Evolutionary conservation across 352 stramenopile species (phyloP), one percentile per base, ranked within the genome.

Genomic region (Globisporangium okanoganense): DNA sequence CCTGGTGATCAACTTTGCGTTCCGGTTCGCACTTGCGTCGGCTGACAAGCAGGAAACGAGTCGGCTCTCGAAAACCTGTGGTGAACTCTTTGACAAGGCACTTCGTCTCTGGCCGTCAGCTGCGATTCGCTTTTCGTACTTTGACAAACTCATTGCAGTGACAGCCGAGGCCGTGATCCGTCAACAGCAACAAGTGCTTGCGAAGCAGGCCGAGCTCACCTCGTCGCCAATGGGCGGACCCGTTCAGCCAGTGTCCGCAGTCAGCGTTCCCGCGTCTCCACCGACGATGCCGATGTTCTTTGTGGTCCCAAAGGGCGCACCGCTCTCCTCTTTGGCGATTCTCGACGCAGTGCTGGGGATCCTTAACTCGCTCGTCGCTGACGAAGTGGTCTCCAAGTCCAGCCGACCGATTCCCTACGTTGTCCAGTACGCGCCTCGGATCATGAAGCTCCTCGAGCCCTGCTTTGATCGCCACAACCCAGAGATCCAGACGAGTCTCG

Each of bases 1-100:
- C 62, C 73, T 97, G 47, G 75, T 98, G 31, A 81, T 98, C 56
- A 98, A 98, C 51, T 97, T 97, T 67, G 80, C 83, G 41, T 94
- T 96, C 52, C 78, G 88, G 5, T 94, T 95, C 67, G 85, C 87
- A 18, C 65, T 97, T 35, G 85, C 84, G 25, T 96, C 87, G n/a
- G 87, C 87, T 8, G 86, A 96, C 49, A 95, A 94, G 69, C 86
- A 94, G 58, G 87, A 95, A 61, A 95, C 85, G 2, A 95, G 82
- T 67, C 74, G 85, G 6, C 65, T 96, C 16, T 90, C 87, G n/a
- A 94, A 94, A 49, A 95, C 86, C 14, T 97, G 87, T 49, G 83
- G 87, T 1, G 85, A 95, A 20, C 64, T 97, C 0, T 94, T 97
- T n/a, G 85, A 93, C 61, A 90, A 91, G 49, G 87, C 85, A 16